Base-by-base conservation (phyloP, 495 filamentous ascomycete genomes). In the Hyaloscypha finlandica region DNA sequence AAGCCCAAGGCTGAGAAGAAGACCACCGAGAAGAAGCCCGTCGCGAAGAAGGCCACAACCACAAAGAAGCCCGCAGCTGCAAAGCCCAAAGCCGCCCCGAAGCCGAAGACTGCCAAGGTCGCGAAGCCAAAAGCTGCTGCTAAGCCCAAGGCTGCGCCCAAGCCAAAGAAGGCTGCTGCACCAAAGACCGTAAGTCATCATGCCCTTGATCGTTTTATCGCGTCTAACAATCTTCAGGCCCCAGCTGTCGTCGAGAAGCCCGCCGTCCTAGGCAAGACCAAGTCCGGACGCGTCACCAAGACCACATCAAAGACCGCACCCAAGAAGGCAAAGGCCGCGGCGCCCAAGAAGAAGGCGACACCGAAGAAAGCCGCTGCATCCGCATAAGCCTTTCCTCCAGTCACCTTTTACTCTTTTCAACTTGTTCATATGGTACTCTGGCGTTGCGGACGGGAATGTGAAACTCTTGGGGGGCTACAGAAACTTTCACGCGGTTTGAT, bases 211-310 rank as follows among this genome's bases (percentile, higher is more conserved):
- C 0, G 14, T 0, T 54, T 33, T 6, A 35, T 59, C 53, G 25
- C 30, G 8, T 59, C 70, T 73, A 66, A 70, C 69, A 86, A 83
- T 84, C 60, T 8, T 30, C 20, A 73, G 71, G 70, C 68, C 25
- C 73, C 73, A 37, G 91, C 91, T 65, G 81, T 92, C 48, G 85
- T 87, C 42, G 86, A 91, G 63, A 83, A 89, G 77, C 81, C 86
- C 63, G 84, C 88, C 70, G 83, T 91, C 66, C 77, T 89, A 45
- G 79, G 83, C 71, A 92, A 89, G 81, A 94, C 91, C 77, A 93
- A 93, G 83, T 91, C 90, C 29, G 91, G 91, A 30, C 90, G 91
- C 58, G 87, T 93, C 70, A 90, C 89, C 63, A 94, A 93, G 85
- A 85, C 84, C 42, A 82, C 84, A 37, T 78, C 83, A 48, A 83